phyloP scores from a whole-genome alignment of 441 rosid species.

The Hura crepitans region DNA sequence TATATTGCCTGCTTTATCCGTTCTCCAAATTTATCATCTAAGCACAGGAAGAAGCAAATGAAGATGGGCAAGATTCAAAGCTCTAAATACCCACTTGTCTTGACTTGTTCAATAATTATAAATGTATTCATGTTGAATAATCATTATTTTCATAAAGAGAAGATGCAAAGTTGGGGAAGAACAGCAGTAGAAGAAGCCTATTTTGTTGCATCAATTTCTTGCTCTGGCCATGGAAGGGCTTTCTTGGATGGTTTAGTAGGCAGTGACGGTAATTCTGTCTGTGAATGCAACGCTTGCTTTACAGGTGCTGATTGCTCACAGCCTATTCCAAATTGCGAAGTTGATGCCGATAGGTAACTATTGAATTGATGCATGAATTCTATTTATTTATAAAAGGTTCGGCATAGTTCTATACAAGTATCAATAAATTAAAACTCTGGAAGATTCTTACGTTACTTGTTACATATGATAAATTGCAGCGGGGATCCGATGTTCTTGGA shows the following conservation, averaged over 20 bases:
- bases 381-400: neutral
- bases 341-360: constrained; percentile 19
- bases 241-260: constrained; percentile 21
- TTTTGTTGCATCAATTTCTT: constrained; percentile 24
- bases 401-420: no score
- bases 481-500: constrained; percentile 74
- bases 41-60: neutral
- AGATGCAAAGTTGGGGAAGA: constrained; percentile 25
- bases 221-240: constrained; percentile 34
- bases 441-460: neutral
- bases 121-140: constrained; percentile 1
- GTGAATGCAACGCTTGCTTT: constrained; percentile 32
- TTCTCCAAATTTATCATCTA: neutral
- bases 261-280: constrained; percentile 6
- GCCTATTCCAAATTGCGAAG: constrained; percentile 18
- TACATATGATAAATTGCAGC: constrained; percentile 22
- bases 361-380: neutral
- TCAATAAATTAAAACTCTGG: no score
- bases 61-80: constrained; percentile 7
- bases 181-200: constrained; percentile 30
- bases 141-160: neutral
- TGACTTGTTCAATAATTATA: constrained; percentile 12
- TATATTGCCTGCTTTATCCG: no score
- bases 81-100: neutral
- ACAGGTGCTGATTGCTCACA: constrained; percentile 27